phyloP scores from a whole-genome alignment of 2,329 filamentous ascomycete species.

The Stemphylium beticola region DNA sequence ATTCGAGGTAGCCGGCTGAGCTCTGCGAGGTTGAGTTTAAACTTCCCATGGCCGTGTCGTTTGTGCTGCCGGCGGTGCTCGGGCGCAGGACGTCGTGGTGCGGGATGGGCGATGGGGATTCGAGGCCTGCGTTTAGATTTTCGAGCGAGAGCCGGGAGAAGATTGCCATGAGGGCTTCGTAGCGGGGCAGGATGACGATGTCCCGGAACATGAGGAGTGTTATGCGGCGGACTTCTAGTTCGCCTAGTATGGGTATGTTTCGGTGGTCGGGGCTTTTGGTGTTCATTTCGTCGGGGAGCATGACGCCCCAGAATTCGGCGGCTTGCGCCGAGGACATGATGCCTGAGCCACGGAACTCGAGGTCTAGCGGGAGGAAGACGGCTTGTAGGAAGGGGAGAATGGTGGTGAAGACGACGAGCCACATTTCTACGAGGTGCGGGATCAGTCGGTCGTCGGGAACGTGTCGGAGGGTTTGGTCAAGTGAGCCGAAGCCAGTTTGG shows the following conservation, averaged over 20 bases:
- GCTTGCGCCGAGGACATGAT: constrained; percentile 81
- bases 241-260: constrained; percentile 55
- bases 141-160: constrained; percentile 90
- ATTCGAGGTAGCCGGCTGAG: constrained; percentile 77
- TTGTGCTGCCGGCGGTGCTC: constrained; percentile 39
- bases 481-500: constrained; percentile 79
- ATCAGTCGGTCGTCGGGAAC: constrained; percentile 89
- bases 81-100: constrained; percentile 28
- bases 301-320: constrained; percentile 86
- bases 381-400: constrained; percentile 94
- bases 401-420: constrained; percentile 89
- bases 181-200: constrained; percentile 83
- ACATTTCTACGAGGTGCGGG: constrained; percentile 87
- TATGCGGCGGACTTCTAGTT: constrained; percentile 85
- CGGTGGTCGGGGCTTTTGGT: constrained; percentile 52
- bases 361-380: constrained; percentile 89
- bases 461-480: constrained; percentile 81
- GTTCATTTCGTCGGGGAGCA: constrained; percentile 58
- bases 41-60: constrained; percentile 62
- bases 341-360: constrained; percentile 88
- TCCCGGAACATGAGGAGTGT: constrained; percentile 90
- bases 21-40: constrained; percentile 71
- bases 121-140: constrained; percentile 61
- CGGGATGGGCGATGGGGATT: constrained; percentile 40
- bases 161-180: constrained; percentile 85